These are phyloP conservation scores for Lumnitzera littorea DNA, from an alignment of 345 rosid genomes.

Conservation along the genomic window DNA sequence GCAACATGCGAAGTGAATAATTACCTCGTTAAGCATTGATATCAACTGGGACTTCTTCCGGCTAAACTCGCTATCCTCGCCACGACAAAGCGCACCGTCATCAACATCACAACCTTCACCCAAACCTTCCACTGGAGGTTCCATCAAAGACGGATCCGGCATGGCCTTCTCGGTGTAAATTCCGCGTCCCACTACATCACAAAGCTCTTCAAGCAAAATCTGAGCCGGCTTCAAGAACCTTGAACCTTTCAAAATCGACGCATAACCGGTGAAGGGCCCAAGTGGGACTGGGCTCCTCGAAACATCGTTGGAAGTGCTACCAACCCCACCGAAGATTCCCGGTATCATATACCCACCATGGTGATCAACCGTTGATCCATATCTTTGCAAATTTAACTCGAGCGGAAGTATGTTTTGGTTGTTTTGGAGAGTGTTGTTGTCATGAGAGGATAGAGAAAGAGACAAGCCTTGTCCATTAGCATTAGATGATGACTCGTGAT, in stretches of 20 bases:
- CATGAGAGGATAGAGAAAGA: constrained; percentile 59
- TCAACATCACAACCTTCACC: constrained; percentile 28
- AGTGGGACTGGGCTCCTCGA: constrained; percentile 54
- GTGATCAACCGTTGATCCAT: constrained; percentile 22
- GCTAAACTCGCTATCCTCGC: constrained; percentile 39
- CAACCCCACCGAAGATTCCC: constrained; percentile 19
- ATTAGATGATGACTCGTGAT: constrained; percentile 2
- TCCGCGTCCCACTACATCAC: constrained; percentile 60
- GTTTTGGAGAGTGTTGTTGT: constrained; percentile 11
- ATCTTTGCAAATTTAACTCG: constrained; percentile 42
- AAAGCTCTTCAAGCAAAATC: constrained; percentile 69
- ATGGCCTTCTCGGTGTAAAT: constrained; percentile 34
- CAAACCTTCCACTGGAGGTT: constrained; percentile 21
- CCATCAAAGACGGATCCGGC: constrained; percentile 48
- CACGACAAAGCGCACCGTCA: constrained; percentile 9
- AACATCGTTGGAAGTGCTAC: constrained; percentile 23
- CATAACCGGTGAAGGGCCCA: constrained; percentile 76
- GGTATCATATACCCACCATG: constrained; percentile 28
- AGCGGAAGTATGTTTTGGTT: constrained; percentile 31
- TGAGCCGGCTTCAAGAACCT: constrained; percentile 88
- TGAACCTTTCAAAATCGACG: constrained; percentile 72
- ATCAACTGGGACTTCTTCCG: constrained; percentile 70
- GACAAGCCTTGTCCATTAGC: constrained; percentile 35
- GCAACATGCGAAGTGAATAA: not conserved
- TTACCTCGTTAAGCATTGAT: constrained; percentile 88